Evolutionary conservation across 2,329 filamentous ascomycete genomes (phyloP), one percentile per base, ranked within the genome.

Genomic region (Geosmithia morbida): DNA sequence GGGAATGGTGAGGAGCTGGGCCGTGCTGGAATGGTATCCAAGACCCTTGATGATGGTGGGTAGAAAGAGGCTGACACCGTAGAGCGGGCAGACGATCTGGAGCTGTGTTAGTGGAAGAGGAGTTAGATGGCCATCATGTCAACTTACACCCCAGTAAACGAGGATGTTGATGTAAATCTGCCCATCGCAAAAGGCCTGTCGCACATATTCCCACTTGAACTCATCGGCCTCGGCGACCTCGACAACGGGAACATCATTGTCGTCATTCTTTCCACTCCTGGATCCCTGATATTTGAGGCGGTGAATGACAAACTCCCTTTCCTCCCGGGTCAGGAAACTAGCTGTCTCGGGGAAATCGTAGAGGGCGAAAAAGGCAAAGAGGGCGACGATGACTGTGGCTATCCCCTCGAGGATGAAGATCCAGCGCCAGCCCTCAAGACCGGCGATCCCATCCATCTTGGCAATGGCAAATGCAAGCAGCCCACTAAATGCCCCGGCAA

Each of bases 271-370:
- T n/a, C 16, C 14, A 37, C 46, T 18, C 55, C 48, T 69, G 65
- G 6, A 16, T 13, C 64, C 65, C 68, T 94, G 86, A 17, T 74
- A 74, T 50, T 79, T 81, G 19, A 94, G 67, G 0, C 87, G 75
- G 16, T 76, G 74, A 2, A 87, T 66, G 0, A 92, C 83, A 44
- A 87, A 80, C 1, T 72, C 74, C 2, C 83, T 75, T 55, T 94
- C 86, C 33, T 78, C 74, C 8, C 79, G 74, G 0, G 77, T 80
- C 19, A 94, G 70, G 58, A 94, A 94, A 0, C 55, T 74, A 0
- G 87, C 85, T 20, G 84, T 79, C 52, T 87, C 85, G 0, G 88
- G 88, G 54, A 87, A 94, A 56, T 94, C 87, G 54, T 85, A 74
- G 1, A 94, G 76, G 52, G 81, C 69, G 68, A 79, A 89, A 63